A percentile compares a stretch with the other conserved stretches of the same genome.
phyloP scores from a whole-genome alignment of 2,329 filamentous ascomycete genomes.

The Thelonectria rubi region DNA sequence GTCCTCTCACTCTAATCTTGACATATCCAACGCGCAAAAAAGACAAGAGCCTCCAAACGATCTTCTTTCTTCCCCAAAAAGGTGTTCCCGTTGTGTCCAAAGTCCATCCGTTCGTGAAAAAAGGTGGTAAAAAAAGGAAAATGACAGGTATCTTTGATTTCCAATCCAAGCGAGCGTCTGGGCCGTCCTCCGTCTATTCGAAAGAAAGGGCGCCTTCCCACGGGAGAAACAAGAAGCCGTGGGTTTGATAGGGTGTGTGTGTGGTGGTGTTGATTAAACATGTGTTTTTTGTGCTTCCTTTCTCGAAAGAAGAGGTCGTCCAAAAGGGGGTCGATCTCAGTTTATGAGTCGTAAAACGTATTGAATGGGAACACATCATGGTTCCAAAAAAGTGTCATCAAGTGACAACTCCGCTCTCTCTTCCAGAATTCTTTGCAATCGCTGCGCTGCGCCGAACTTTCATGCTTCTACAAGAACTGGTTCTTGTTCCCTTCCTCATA shows the following conservation, averaged over 20 bases:
- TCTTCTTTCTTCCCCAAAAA: background rate
- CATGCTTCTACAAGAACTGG: slow-evolving; percentile 42
- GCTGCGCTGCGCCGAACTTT: slow-evolving; percentile 44
- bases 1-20: slow-evolving; percentile 28
- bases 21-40: slow-evolving; percentile 12
- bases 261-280: slow-evolving; percentile 27
- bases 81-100: slow-evolving; percentile 7
- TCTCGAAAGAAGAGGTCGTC: slow-evolving; percentile 18
- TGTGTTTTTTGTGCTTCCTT: slow-evolving; percentile 26
- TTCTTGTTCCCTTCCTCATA: slow-evolving; percentile 40
- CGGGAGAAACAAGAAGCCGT: background rate
- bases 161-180: slow-evolving; percentile 34
- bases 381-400: slow-evolving; percentile 10
- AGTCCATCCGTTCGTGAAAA: slow-evolving; percentile 15
- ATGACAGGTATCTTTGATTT: slow-evolving; percentile 35
- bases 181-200: slow-evolving; percentile 37
- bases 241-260: background rate
- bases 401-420: slow-evolving; percentile 31
- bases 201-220: slow-evolving; percentile 26
- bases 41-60: background rate
- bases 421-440: slow-evolving; percentile 29
- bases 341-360: slow-evolving; percentile 17
- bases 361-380: slow-evolving; percentile 9
- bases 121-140: slow-evolving; percentile 16
- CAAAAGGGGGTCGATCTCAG: slow-evolving; percentile 9